These are phyloP conservation scores for Theileria parva DNA, from an alignment of 169 alveolate species.

Conservation along the genomic window DNA sequence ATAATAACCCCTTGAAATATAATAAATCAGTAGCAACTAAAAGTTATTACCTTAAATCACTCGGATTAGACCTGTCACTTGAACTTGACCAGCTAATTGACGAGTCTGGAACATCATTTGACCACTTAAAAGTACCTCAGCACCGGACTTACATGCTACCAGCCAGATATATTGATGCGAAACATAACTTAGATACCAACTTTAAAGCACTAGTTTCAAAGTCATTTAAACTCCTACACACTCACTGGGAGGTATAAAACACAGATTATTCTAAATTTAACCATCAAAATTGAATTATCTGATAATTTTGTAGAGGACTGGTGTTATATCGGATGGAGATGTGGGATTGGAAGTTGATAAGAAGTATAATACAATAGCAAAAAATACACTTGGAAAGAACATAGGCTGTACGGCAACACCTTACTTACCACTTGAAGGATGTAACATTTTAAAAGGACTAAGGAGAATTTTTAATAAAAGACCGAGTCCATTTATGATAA, in stretches of 20 bases:
- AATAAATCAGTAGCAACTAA: constrained; percentile 13
- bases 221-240: constrained; percentile 24
- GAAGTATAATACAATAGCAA: constrained; percentile 9
- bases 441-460: not conserved
- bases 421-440: constrained; percentile 4
- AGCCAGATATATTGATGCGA: constrained; percentile 20
- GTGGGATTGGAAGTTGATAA: not conserved
- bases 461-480: not conserved
- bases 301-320: not conserved
- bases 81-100: constrained; percentile 35
- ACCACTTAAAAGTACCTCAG: not conserved
- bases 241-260: constrained; percentile 31
- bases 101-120: constrained; percentile 19
- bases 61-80: constrained; percentile 46
- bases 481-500: not conserved
- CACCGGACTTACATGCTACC: constrained; percentile 15
- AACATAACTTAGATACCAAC: not conserved
- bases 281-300: not conserved
- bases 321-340: constrained; percentile 5
- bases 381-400: not conserved
- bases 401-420: constrained; percentile 22
- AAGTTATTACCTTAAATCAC: constrained; percentile 27
- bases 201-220: constrained; percentile 21
- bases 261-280: not conserved
- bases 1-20: not conserved